phyloP scores from a whole-genome alignment of 2,329 filamentous ascomycete species.

The Cladosporium sp. region DNA sequence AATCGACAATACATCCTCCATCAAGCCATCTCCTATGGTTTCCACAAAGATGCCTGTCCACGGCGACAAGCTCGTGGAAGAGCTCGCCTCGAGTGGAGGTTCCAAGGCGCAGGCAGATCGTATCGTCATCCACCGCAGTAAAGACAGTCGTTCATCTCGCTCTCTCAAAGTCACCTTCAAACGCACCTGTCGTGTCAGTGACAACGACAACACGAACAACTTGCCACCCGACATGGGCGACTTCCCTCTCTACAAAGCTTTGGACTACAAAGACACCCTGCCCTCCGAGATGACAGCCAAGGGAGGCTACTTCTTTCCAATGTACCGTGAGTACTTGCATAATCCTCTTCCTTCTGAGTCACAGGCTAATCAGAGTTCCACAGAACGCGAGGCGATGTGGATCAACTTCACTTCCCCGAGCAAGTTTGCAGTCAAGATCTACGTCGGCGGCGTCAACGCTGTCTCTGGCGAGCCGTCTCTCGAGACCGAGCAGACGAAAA shows the following conservation, averaged over 20 bases:
- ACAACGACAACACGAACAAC: conserved; percentile 29
- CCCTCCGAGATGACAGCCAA: conserved; percentile 35
- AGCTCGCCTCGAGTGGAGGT: neutral
- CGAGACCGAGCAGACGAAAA: conserved; percentile 23
- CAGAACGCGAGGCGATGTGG: conserved; percentile 42
- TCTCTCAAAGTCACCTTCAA: conserved; percentile 35
- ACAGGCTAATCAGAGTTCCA: neutral
- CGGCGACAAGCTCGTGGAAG: neutral
- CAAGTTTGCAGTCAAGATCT: conserved; percentile 38
- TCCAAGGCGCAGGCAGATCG: neutral
- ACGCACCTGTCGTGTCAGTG: conserved; percentile 43
- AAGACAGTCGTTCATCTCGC: neutral
- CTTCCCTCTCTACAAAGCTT: conserved; percentile 39
- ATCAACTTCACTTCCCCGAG: conserved; percentile 30
- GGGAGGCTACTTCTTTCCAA: conserved; percentile 45
- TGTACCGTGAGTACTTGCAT: conserved; percentile 31
- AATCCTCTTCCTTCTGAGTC: neutral
- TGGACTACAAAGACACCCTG: conserved; percentile 31
- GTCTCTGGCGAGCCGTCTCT: conserved; percentile 36
- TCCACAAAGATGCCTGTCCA: neutral
- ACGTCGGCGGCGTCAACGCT: conserved; percentile 40
- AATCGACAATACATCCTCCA: neutral
- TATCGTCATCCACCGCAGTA: neutral
- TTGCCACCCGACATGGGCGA: conserved; percentile 36
- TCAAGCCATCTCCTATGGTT: neutral